Evolutionary conservation across 768 basidiomycete genomes (phyloP), one percentile per base, ranked within the genome.

Genomic region (Leccinum boreale): DNA sequence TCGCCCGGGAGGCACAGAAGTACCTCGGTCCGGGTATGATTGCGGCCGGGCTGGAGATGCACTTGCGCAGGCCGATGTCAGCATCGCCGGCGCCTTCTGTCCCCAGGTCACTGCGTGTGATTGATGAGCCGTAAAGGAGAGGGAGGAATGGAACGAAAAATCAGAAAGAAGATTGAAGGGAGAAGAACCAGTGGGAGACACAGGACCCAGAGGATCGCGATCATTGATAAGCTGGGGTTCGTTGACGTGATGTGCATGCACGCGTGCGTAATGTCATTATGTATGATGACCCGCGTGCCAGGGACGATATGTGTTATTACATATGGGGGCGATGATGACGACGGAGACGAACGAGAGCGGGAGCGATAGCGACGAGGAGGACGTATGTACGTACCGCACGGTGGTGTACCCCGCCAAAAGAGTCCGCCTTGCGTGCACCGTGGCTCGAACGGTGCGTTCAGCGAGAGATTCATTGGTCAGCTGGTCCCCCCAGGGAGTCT

Each of bases 31-130:
- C 84, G 17, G 81, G 77, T 17, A 83, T 81, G 49, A 86, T 63
- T 1, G 81, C 21, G 28, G 73, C 67, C 2, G 74, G 70, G 6
- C 73, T 73, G 17, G 81, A 76, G 17, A 87, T 64, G 63, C 84
- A 84, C 60, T 82, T 82, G 19, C 84, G 76, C 36, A 87, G 72
- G 0, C 78, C 74, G 15, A 86, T 71, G 62, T 87, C 85, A 14
- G 85, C 83, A 62, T 86, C 85, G 24, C 72, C 78, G 1, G 85
- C 84, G 2, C 85, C 85, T 66, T 87, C 85, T 1, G 85, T 86
- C n/a, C 86, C 85, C 7, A 87, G 74, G 63, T 87, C 85, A 29
- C 85, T 85, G 9, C 64, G 31, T 42, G n/a, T 28, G 48, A 50
- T 11, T 5, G 19, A 50, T 45, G 39, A 23, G 31, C 39, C 10